Evolutionary conservation across 164 flowering plant genomes (phyloP).

Genomic region (Annona squamosa): DNA sequence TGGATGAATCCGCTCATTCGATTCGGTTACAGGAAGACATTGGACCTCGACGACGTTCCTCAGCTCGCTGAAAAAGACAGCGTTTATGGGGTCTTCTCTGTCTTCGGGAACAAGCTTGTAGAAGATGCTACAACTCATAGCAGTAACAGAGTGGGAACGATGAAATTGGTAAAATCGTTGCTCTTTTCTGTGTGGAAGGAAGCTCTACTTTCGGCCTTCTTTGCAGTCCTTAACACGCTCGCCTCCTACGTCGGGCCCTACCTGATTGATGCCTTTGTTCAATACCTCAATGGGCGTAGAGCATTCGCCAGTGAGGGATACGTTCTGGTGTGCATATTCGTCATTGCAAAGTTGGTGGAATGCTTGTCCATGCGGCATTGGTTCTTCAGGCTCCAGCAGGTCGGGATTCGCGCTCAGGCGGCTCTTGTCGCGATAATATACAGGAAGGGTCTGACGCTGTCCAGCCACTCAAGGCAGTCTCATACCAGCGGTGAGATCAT

Average conservation of each 20-base stretch:
- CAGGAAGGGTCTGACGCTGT: conserved; percentile 53
- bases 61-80: conserved; percentile 23
- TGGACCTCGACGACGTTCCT: conserved; percentile 49
- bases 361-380: conserved; percentile 53
- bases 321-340: conserved; percentile 42
- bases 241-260: conserved; percentile 72
- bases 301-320: conserved; percentile 41
- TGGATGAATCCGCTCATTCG: conserved; percentile 40
- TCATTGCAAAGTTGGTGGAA: conserved; percentile 56
- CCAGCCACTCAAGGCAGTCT: conserved; percentile 51
- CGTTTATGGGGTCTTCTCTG: conserved; percentile 22
- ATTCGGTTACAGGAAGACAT: conserved; percentile 26
- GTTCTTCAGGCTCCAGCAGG: conserved; percentile 46
- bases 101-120: conserved; percentile 21
- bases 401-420: conserved; percentile 39
- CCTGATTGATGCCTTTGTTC: conserved; percentile 61
- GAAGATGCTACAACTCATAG: conserved; percentile 2
- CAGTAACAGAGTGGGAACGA: conserved; percentile 25
- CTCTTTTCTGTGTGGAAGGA: conserved; percentile 38
- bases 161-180: conserved; percentile 42
- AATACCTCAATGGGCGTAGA: conserved; percentile 45
- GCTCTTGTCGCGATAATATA: conserved; percentile 46
- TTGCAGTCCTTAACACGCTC: conserved; percentile 28
- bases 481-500: conserved; percentile 67
- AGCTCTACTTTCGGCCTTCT: conserved; percentile 32